phyloP scores from a whole-genome alignment of 257 asterid genomes.

The Solanum ossicruentum region DNA sequence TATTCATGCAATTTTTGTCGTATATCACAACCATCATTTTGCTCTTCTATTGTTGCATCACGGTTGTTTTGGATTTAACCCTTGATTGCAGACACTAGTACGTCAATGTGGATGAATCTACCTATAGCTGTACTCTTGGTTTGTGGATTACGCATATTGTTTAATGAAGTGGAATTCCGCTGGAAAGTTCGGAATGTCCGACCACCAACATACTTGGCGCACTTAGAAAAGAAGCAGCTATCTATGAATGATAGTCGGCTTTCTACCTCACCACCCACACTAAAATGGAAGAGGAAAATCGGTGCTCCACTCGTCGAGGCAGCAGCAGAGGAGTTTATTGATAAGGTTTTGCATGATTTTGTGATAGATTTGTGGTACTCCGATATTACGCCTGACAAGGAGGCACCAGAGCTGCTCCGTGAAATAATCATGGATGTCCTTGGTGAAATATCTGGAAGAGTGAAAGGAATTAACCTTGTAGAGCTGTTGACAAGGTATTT shows the following conservation, averaged over 20 bases:
- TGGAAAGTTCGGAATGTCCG: slow-evolving; percentile 56
- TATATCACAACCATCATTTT: background rate
- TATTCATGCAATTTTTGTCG: background rate
- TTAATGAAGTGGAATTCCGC: slow-evolving; percentile 69
- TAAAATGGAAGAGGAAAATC: slow-evolving; percentile 85
- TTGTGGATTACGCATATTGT: slow-evolving; percentile 53
- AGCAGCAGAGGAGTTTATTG: slow-evolving; percentile 65
- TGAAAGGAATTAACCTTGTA: slow-evolving; percentile 79
- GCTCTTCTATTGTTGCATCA: background rate
- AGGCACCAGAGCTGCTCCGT: slow-evolving; percentile 71
- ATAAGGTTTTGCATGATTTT: slow-evolving; percentile 78
- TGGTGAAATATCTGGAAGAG: slow-evolving; percentile 76
- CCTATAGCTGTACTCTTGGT: slow-evolving; percentile 82
- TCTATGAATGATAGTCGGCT: slow-evolving; percentile 87
- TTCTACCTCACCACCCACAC: slow-evolving; percentile 38
- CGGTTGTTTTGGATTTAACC: background rate
- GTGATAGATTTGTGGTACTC: slow-evolving; percentile 88
- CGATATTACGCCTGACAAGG: slow-evolving; percentile 81
- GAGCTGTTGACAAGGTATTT: slow-evolving; percentile 81
- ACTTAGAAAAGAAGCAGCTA: slow-evolving; percentile 85
- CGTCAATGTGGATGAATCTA: slow-evolving; percentile 86
- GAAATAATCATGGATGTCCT: slow-evolving; percentile 76
- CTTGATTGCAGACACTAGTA: slow-evolving; percentile 77
- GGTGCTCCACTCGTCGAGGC: slow-evolving; percentile 81
- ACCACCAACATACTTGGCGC: slow-evolving; percentile 52